Percentiles rank a stretch among this genome's conserved stretches.
phyloP scores from a whole-genome alignment of 768 basidiomycete species.

The Coprinopsis cinerea region DNA sequence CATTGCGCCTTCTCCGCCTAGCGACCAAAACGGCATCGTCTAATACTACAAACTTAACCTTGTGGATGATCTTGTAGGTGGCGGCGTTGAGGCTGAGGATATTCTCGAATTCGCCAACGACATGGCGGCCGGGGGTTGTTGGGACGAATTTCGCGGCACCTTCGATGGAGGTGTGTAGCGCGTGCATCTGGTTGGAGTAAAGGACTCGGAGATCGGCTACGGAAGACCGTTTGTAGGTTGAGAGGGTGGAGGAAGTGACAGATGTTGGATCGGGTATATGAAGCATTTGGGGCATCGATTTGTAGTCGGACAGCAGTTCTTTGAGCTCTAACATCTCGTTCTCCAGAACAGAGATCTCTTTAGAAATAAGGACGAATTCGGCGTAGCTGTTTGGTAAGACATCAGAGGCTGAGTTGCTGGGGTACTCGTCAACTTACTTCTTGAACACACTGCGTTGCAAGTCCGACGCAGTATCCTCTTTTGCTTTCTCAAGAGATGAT shows the following conservation, averaged over 20 bases:
- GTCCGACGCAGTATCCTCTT: conserved; percentile 69
- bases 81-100: conserved; percentile 86
- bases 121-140: conserved; percentile 84
- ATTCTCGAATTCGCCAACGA: conserved; percentile 79
- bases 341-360: conserved; percentile 93
- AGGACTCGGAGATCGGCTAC: conserved; percentile 92
- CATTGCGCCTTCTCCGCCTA: conserved; percentile 62
- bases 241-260: conserved; percentile 39
- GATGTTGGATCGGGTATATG: conserved; percentile 83
- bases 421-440: conserved; percentile 47
- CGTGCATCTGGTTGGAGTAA: conserved; percentile 93
- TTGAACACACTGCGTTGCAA: conserved; percentile 93
- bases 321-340: conserved; percentile 98
- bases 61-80: conserved; percentile 87
- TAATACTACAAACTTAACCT: conserved; percentile 84
- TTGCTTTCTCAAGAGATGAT: conserved; percentile 64
- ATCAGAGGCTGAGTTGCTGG: conserved; percentile 1
- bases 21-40: conserved; percentile 91
- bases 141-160: conserved; percentile 95
- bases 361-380: conserved; percentile 94
- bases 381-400: conserved; percentile 69
- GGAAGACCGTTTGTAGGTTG: conserved; percentile 69
- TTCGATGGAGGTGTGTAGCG: conserved; percentile 83
- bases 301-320: conserved; percentile 91
- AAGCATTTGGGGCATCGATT: conserved; percentile 87